phyloP scores from a whole-genome alignment of 257 asterid genomes.

The Nicotiana knightiana region DNA sequence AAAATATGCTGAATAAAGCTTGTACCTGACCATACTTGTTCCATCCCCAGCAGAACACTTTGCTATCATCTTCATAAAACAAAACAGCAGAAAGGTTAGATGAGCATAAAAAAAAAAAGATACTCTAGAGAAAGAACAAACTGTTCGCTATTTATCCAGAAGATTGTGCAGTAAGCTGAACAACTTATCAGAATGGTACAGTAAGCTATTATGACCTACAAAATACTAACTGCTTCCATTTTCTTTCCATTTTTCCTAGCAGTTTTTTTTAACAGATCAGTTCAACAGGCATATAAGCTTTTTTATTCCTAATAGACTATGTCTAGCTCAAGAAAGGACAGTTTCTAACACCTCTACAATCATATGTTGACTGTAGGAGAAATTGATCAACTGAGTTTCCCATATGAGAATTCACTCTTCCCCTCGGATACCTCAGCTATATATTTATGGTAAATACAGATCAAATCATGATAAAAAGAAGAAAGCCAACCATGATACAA shows the following conservation, averaged over 20 bases:
- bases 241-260: not conserved
- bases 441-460: not conserved
- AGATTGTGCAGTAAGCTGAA: not conserved
- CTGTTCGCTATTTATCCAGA: not conserved
- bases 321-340: not conserved
- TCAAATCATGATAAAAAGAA: not conserved
- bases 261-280: not conserved
- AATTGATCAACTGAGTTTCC: not conserved
- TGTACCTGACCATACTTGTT: slow-evolving; percentile 99
- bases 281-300: not conserved
- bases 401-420: not conserved
- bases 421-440: not conserved
- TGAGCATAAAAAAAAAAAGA: not conserved
- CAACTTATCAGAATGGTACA: not conserved
- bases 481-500: not conserved
- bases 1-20: not conserved
- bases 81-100: slow-evolving; percentile 15
- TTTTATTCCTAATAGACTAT: not conserved
- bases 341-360: not conserved
- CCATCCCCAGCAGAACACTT: slow-evolving; percentile 98
- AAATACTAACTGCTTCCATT: not conserved
- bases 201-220: not conserved
- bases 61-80: slow-evolving; percentile 54
- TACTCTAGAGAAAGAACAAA: not conserved
- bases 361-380: not conserved